Evolutionary conservation across 2,329 filamentous ascomycete genomes (phyloP).

Genomic region (Stylonectria norvegica): DNA sequence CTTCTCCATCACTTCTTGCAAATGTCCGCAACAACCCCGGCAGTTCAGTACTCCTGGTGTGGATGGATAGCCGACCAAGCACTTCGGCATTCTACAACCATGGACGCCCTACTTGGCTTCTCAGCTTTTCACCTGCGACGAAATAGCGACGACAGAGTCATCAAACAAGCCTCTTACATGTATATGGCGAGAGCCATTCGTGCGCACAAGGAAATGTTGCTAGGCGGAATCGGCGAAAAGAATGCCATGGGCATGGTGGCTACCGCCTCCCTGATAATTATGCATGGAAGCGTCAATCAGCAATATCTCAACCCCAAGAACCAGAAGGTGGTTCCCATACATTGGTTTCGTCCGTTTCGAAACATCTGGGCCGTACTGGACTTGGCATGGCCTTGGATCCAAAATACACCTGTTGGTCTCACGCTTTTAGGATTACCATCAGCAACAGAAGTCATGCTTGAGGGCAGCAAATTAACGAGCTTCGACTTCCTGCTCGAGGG

Average conservation of each 20-base stretch:
- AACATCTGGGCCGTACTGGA: background rate
- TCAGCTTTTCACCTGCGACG: slow-evolving; percentile 9
- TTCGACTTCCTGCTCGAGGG: slow-evolving; percentile 5
- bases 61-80: slow-evolving; percentile 6
- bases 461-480: background rate
- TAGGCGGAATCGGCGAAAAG: background rate
- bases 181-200: slow-evolving; percentile 9
- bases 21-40: background rate
- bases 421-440: background rate
- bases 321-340: slow-evolving; percentile 1
- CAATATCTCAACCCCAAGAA: background rate
- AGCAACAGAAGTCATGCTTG: background rate
- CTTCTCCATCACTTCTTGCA: slow-evolving; percentile 9
- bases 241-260: slow-evolving; percentile 5
- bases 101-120: slow-evolving; percentile 10
- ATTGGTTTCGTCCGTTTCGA: slow-evolving; percentile 10
- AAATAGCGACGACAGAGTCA: background rate
- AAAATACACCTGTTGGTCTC: background rate
- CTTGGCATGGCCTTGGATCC: background rate
- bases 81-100: background rate
- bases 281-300: slow-evolving; percentile 9
- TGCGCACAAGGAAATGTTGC: slow-evolving; percentile 2
- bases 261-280: slow-evolving; percentile 5
- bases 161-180: slow-evolving; percentile 6
- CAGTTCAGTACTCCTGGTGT: slow-evolving; percentile 2